Evolutionary conservation across 176 grass and related monocot species (phyloP).

Genomic region (Ampelocalamus luodianensis): DNA sequence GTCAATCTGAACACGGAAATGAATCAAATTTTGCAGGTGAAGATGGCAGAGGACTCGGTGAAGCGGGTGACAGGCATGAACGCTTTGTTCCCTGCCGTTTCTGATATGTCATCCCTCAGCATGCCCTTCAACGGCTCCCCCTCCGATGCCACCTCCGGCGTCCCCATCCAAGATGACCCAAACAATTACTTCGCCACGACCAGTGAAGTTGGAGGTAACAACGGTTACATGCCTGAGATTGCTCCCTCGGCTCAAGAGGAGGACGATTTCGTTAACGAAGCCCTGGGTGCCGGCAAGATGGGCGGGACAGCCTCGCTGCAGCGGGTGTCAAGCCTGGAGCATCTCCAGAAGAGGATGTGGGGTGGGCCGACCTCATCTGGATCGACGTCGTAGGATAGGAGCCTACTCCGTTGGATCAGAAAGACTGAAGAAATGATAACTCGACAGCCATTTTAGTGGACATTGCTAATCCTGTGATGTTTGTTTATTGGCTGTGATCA

Average conservation of each 20-base stretch:
- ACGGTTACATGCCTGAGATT: conserved; percentile 45
- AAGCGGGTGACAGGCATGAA: conserved; percentile 72
- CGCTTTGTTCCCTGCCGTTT: conserved; percentile 41
- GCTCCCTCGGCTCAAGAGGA: conserved; percentile 43
- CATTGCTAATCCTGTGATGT: conserved; percentile 34
- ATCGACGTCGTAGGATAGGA: conserved; percentile 55
- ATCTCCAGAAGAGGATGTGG: conserved; percentile 81
- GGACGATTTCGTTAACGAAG: conserved; percentile 26
- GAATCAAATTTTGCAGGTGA: conserved; percentile 60
- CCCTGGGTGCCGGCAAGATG: conserved; percentile 48
- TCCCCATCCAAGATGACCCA: conserved; percentile 59
- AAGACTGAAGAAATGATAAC: conserved; percentile 38
- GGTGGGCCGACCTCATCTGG: conserved; percentile 53
- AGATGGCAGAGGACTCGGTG: conserved; percentile 89
- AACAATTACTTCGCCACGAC: conserved; percentile 54
- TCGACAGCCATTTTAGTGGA: conserved; percentile 20
- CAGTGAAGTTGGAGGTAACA: conserved; percentile 31
- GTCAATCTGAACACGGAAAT: background rate
- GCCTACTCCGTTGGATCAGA: background rate
- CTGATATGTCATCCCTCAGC: conserved; percentile 66
- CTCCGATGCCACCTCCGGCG: conserved; percentile 56
- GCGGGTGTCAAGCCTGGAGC: conserved; percentile 72
- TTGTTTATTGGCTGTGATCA: conserved; percentile 27
- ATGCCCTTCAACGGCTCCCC: conserved; percentile 59
- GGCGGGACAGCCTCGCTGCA: conserved; percentile 49